These are phyloP conservation scores for Sarocladium kiliense DNA, from an alignment of 2,329 filamentous ascomycete species.

Conservation along the genomic window DNA sequence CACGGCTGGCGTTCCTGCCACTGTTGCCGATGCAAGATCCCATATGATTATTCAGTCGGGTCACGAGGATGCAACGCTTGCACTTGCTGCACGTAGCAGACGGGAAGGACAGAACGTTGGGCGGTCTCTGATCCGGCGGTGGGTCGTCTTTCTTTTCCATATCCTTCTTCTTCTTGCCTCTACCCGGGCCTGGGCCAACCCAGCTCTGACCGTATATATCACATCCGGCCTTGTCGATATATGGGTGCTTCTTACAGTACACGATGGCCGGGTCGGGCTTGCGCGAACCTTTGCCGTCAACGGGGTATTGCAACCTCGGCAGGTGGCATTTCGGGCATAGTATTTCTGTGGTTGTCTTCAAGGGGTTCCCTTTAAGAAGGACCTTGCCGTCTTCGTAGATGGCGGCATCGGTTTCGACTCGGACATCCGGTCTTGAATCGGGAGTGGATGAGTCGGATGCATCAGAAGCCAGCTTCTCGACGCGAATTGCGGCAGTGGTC, in stretches of 20 bases:
- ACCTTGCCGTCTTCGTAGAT: conserved; percentile 66
- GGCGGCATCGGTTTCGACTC: conserved; percentile 61
- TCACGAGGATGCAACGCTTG: conserved; percentile 61
- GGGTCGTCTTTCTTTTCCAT: conserved; percentile 56
- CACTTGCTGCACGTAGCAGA: conserved; percentile 64
- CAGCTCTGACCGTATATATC: conserved; percentile 82
- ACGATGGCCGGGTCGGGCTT: conserved; percentile 62
- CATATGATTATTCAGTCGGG: conserved; percentile 63
- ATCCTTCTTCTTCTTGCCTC: conserved; percentile 77
- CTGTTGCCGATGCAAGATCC: conserved; percentile 63
- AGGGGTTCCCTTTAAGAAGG: conserved; percentile 64
- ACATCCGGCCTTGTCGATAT: conserved; percentile 69
- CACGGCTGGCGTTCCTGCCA: conserved; percentile 56
- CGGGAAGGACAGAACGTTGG: conserved; percentile 59
- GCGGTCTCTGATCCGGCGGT: conserved; percentile 49
- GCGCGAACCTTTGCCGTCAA: conserved; percentile 61
- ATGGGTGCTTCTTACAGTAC: conserved; percentile 77
- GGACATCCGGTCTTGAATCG: conserved; percentile 50
- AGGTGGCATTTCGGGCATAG: conserved; percentile 71
- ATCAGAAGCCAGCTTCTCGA: conserved; percentile 57
- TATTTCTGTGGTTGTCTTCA: conserved; percentile 66
- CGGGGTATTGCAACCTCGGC: conserved; percentile 67
- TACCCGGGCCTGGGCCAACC: conserved; percentile 63
- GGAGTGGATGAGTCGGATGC: conserved; percentile 47
- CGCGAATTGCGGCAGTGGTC: conserved; percentile 56